Base-by-base conservation (phyloP, 2,329 filamentous ascomycete species). In the Trichoderma semiorbis region DNA sequence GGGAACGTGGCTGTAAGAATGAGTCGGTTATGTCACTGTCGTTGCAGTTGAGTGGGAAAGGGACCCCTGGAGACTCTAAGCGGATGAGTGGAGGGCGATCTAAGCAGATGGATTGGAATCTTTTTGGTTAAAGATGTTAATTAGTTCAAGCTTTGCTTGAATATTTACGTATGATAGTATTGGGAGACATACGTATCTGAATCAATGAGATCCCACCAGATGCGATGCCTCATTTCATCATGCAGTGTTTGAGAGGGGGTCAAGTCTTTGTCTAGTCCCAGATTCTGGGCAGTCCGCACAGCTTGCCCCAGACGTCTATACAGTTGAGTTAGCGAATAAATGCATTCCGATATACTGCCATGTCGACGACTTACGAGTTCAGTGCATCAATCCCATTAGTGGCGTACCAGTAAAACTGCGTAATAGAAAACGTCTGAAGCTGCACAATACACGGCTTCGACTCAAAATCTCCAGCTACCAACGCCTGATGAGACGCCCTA, bases 361-460 rank as follows among this genome's bases (percentile, higher is more conserved):
- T 50, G 2, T 73, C 8, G 2, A 34, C 5, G 18, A 32, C 78
- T 70, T 72, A 79, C 78, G 78, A 79, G 43, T 80, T 80, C 47
- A 80, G n/a, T 10, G 74, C 74, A 60, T 79, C 78, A 34, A 77
- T 74, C 28, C 78, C 74, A 39, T 79, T 79, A 0, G 77, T 80
- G n/a, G 76, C 76, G 14, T 78, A 73, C 78, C 78, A 79, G 43
- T 79, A 80, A 21, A 77, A 62, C 73, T 79, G 78, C 7, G 77
- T 77, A 21, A 77, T 72, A 18, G 78, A 66, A 67, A 79, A 79
- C 5, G 77, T 77, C 63, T 78, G 75, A 21, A 79, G 71, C 60
- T 79, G 77, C 21, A 72, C 74, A 26, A 80, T 63, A 39, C 70
- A 75, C 10, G 78, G 78, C 26, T 74, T 76, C 5, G 76, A 73